Evolutionary conservation across 768 basidiomycete genomes (phyloP).

Genomic region (Kwoniella europaea): DNA sequence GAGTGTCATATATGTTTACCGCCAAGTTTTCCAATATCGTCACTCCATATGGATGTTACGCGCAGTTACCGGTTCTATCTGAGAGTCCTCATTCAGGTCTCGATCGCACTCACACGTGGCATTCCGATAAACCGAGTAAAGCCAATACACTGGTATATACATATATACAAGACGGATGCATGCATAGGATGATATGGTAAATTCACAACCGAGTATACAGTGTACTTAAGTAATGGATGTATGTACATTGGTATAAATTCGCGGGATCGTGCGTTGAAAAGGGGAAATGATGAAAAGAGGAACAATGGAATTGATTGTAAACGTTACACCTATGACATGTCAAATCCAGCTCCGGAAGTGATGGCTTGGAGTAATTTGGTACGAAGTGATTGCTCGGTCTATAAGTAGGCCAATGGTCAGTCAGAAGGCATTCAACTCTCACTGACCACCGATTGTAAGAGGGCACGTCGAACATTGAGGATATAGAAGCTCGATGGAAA

Average conservation of each 20-base stretch:
- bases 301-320: neutral
- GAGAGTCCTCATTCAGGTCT: neutral
- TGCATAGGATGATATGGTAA: neutral
- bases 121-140: slow-evolving; percentile 16
- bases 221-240: too few species aligned
- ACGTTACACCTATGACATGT: slow-evolving; percentile 68
- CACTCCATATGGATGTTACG: neutral
- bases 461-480: too few species aligned
- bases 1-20: too few species aligned
- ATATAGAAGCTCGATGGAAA: neutral
- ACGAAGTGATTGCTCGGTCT: slow-evolving; percentile 68
- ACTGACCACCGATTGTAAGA: too few species aligned
- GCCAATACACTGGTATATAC: neutral
- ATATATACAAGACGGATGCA: neutral
- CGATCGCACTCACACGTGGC: slow-evolving; percentile 18
- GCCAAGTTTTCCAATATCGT: too few species aligned
- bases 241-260: too few species aligned
- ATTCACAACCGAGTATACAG: neutral
- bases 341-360: slow-evolving; percentile 86
- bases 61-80: neutral
- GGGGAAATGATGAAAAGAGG: neutral
- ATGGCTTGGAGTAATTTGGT: slow-evolving; percentile 85
- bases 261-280: too few species aligned
- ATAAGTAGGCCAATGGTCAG: slow-evolving; percentile 60
- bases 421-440: neutral